Base-by-base conservation (phyloP, 345 rosid species). In the Cardamine chenopodiifolia region DNA sequence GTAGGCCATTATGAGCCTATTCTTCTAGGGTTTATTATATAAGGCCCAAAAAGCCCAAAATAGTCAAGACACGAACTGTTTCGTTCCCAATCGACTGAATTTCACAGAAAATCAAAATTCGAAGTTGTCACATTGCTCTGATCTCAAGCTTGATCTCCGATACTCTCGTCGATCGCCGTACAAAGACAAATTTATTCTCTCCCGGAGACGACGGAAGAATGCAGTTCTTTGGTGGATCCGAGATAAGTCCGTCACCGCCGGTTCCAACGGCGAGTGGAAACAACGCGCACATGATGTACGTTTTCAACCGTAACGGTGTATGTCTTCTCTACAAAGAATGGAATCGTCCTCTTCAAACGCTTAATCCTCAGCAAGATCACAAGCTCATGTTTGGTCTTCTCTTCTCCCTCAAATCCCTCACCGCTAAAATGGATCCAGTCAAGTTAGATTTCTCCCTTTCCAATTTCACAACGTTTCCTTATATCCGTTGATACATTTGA, bases 301-400 rank as follows among this genome's bases (percentile, higher is more conserved):
- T 92, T 11, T 88, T 92, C 82, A 87, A 90, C 59, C 79, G 97
- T 29, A 90, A 88, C 68, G 99, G 99, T 0, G 86, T 90, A 8
- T 92, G 99, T 81, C 86, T 96, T 83, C 85, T 90, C 18, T 96
- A 89, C 86, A 79, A 91, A 76, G 97, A 96, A 77, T 90, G 97
- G 96, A 83, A 88, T 66, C 92, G 97, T 2, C 89, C 95, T 11
- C 97, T 92, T 71, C 94, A 83, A 58, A 89, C 99, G 31, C 90
- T 92, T 5, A 87, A 86, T 57, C 79, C 90, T 10, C 97, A 88
- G 72, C 97, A 88, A 81, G 99, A 96, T 68, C 98, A 86, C 72
- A 90, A 90, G 83, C 99, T 95, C 78, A 92, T 95, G 96, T 95
- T 89, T 39, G 99, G 99, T 61, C 88, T 92, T 57, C 99, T 95